phyloP scores from a whole-genome alignment of 1,284 basidiomycete genomes.

The Bondarzewia mesenterica region DNA sequence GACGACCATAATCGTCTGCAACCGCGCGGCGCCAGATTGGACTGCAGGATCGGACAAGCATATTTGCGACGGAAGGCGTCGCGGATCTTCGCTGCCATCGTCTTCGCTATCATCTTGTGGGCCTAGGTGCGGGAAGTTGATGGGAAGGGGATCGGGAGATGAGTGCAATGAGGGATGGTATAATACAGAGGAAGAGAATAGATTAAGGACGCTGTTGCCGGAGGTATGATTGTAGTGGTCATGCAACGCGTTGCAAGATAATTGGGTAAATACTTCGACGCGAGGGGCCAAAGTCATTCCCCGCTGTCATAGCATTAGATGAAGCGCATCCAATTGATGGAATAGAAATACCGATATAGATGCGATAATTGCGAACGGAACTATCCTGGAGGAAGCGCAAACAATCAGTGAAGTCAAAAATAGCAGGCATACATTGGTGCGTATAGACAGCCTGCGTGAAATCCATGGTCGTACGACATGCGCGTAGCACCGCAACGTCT shows the following conservation, averaged over 20 bases:
- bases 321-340: constrained; percentile 1
- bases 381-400: constrained; percentile 43
- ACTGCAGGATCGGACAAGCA: constrained; percentile 60
- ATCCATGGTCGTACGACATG: not conserved
- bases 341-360: constrained; percentile 42
- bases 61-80: constrained; percentile 36
- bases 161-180: constrained; percentile 8
- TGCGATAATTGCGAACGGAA: constrained; percentile 63
- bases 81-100: constrained; percentile 34
- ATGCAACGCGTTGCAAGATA: constrained; percentile 56
- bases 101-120: constrained; percentile 6
- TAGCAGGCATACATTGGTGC: too few relatives aligned
- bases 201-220: constrained; percentile 13
- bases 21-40: constrained; percentile 55
- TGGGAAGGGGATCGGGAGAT: constrained; percentile 6
- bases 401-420: not conserved
- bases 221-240: constrained; percentile 33
- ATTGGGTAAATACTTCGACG: constrained; percentile 70
- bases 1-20: constrained; percentile 67
- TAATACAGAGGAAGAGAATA: constrained; percentile 21
- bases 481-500: too few relatives aligned
- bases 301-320: constrained; percentile 35
- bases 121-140: constrained; percentile 2
- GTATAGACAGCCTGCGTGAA: not conserved
- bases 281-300: constrained; percentile 74